Evolutionary conservation across 352 stramenopile genomes (phyloP).

Genomic region (Poterioochromonas sp.): DNA sequence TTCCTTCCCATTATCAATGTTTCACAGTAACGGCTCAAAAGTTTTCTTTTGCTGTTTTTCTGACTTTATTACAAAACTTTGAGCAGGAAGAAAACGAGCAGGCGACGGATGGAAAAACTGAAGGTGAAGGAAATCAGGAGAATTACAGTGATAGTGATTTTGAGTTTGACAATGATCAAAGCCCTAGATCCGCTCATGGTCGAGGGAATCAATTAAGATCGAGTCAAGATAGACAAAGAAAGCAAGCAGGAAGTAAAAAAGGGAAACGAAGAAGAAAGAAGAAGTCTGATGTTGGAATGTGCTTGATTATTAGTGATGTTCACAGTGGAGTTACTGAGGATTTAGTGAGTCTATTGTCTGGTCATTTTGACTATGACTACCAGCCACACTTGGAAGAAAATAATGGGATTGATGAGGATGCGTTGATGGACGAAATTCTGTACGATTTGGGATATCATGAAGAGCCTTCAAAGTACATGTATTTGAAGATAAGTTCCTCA

Average conservation of each 20-base stretch:
- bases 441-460: background rate
- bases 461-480: no score
- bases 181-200: no score
- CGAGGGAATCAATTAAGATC: no score
- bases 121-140: no score
- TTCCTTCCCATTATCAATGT: background rate
- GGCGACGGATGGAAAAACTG: no score
- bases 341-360: constrained; percentile 4
- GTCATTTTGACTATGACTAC: background rate
- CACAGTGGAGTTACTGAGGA: constrained; percentile 20
- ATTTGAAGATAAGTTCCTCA: no score
- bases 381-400: background rate
- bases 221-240: no score
- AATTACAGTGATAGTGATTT: no score
- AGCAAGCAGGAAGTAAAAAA: no score
- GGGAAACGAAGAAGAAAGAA: background rate
- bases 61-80: background rate
- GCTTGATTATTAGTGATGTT: constrained; percentile 17
- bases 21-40: constrained; percentile 4
- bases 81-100: no score
- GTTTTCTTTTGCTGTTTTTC: constrained; percentile 1
- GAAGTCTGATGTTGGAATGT: background rate
- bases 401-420: background rate
- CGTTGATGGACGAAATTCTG: background rate
- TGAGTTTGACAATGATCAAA: background rate